These are phyloP conservation scores for Sugiyamaella sp. DNA, from an alignment of 1,139 yeast species.

Conservation along the genomic window DNA sequence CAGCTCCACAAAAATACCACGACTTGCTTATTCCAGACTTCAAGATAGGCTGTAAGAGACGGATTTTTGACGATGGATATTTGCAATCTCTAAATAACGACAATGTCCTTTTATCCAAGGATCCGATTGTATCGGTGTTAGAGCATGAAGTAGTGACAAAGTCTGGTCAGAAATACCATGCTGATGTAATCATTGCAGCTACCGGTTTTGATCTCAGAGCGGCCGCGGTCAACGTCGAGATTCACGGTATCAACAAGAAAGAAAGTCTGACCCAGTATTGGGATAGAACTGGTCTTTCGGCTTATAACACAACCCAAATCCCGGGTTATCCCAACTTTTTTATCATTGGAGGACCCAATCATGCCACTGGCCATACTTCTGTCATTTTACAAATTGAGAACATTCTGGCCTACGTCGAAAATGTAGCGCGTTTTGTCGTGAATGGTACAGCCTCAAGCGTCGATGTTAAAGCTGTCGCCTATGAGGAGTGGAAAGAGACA, in stretches of 20 bases:
- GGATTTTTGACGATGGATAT: constrained; percentile 38
- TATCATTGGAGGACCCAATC: constrained; percentile 28
- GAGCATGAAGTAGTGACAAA: constrained; percentile 31
- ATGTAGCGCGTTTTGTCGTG: constrained; percentile 24
- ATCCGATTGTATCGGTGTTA: constrained; percentile 35
- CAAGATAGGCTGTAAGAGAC: constrained; percentile 38
- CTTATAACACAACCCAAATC: constrained; percentile 27
- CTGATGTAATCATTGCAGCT: constrained; percentile 39
- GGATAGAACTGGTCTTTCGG: constrained; percentile 26
- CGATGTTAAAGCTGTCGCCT: constrained; percentile 24
- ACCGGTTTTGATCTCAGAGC: constrained; percentile 34
- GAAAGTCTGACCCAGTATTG: constrained; percentile 24
- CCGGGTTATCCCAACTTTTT: constrained; percentile 29
- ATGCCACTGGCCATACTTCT: constrained; percentile 29
- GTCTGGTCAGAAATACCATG: constrained; percentile 32
- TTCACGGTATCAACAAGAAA: constrained; percentile 23
- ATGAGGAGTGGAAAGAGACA: constrained; percentile 20
- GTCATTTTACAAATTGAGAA: constrained; percentile 27
- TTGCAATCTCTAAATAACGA: constrained; percentile 35
- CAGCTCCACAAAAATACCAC: constrained; percentile 30
- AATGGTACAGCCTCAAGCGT: constrained; percentile 23
- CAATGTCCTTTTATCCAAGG: constrained; percentile 33
- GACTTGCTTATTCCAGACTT: constrained; percentile 36
- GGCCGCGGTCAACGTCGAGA: constrained; percentile 11
- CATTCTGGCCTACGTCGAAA: constrained; percentile 24